phyloP scores from a whole-genome alignment of 345 rosid genomes.

The Brassica juncea region DNA sequence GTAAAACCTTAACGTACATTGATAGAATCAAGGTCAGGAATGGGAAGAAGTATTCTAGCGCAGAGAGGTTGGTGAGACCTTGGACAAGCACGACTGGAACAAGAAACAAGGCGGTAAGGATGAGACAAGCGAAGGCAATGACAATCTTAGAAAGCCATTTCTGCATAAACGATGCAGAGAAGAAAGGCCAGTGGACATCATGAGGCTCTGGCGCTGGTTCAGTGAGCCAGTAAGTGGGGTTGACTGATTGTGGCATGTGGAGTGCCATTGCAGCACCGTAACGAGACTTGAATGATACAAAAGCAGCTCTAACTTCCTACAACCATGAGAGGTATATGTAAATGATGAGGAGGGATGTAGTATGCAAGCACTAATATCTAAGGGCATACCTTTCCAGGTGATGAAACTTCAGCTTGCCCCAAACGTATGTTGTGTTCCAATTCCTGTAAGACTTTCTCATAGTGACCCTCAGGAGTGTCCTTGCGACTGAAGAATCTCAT shows the following conservation, averaged over 20 bases:
- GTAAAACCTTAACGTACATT: constrained; percentile 48
- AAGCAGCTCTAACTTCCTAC: constrained; percentile 91
- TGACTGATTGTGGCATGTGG: constrained; percentile 72
- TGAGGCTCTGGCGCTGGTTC: constrained; percentile 89
- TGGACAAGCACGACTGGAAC: constrained; percentile 89
- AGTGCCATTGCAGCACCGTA: constrained; percentile 80
- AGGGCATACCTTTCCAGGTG: constrained; percentile 57
- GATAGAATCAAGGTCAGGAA: constrained; percentile 72
- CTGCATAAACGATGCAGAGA: constrained; percentile 79
- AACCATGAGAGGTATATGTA: constrained; percentile 31
- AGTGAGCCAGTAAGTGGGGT: constrained; percentile 84
- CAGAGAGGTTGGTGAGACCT: constrained; percentile 87
- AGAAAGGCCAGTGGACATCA: constrained; percentile 96
- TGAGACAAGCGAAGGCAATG: constrained; percentile 65
- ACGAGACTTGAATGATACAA: constrained; percentile 90
- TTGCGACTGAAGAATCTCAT: constrained; percentile 52
- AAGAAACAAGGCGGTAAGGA: constrained; percentile 80
- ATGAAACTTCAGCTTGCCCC: constrained; percentile 66
- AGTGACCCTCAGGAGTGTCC: constrained; percentile 66
- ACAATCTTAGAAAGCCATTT: constrained; percentile 80
- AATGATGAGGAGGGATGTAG: constrained; percentile 2
- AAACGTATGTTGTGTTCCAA: constrained; percentile 68
- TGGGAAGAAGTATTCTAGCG: constrained; percentile 78
- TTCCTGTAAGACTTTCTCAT: constrained; percentile 64
- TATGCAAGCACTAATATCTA: neutral